phyloP scores from a whole-genome alignment of 164 flowering plant genomes.

The Berberis vulgaris region DNA sequence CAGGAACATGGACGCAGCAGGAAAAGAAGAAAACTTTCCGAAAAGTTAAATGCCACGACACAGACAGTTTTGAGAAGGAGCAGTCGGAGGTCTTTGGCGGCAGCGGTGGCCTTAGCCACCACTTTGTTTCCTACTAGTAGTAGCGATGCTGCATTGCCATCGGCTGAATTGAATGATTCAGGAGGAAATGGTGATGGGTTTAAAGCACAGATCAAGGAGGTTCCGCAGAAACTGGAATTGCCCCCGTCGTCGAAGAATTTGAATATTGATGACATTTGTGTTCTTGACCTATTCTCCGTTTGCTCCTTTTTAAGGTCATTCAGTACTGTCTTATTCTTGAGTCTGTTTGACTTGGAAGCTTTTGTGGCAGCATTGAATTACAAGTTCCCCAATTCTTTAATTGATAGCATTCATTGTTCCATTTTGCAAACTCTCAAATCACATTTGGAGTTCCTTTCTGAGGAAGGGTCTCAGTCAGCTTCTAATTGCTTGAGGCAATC shows the following conservation, averaged over 20 bases:
- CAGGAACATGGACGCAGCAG: conserved; percentile 10
- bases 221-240: conserved; percentile 41
- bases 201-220: conserved; percentile 15
- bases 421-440: conserved; percentile 61
- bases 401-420: conserved; percentile 74
- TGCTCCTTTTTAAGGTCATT: conserved; percentile 82
- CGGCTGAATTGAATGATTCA: conserved; percentile 23
- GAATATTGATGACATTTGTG: conserved; percentile 45
- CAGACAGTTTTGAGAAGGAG: conserved; percentile 67
- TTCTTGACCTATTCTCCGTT: conserved; percentile 64
- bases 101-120: neutral
- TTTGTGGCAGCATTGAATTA: conserved; percentile 59
- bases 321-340: conserved; percentile 68
- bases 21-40: conserved; percentile 34
- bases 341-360: conserved; percentile 83
- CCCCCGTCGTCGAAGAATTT: conserved; percentile 66
- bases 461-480: conserved; percentile 65
- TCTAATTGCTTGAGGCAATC: conserved; percentile 74
- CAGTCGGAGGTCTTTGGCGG: conserved; percentile 31
- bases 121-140: neutral
- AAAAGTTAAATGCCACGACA: conserved; percentile 15
- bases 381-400: conserved; percentile 42
- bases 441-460: conserved; percentile 66
- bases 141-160: conserved; percentile 17
- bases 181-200: conserved; percentile 18